Evolutionary conservation across 345 rosid genomes (phyloP), one percentile per base, ranked within the genome.

Genomic region (Hibiscus syriacus): DNA sequence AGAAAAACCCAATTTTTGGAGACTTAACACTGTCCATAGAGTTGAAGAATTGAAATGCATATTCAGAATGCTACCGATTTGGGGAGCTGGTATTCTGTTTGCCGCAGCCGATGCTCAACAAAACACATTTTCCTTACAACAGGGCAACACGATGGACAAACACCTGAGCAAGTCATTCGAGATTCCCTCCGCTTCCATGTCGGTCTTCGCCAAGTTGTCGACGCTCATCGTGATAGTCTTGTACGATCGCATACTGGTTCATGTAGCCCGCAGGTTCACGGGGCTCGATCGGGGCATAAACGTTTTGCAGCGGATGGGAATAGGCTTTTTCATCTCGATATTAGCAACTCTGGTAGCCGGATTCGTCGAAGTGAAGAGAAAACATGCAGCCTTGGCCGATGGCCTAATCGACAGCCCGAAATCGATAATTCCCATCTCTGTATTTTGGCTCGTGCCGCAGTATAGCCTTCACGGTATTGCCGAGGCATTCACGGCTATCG

Each of bases 131-230:
- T 87, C 94, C 17, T 79, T 92, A 39, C 90, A 87, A 65, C 98
- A 92, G 73, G 96, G 96, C 64, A 86, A 81, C 67, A 80, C 90
- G 70, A 92, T 89, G 98, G 69, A 92, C 86, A 80, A 93, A 3
- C 94, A 81, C 80, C 73, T 92, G 67, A 68, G 86, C 4, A 59
- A 70, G 41, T 82, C 92, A 49, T 86, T 92, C 71, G 76, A 89
- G 58, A 84, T 89, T 60, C 98, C 98, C 0, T 84, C 98, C 4
- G 98, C 84, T 52, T 92, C 98, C 53, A 92, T 92, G 92, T 77
- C 93, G 0, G 90, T 89, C 50, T 92, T 92, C 89, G 87, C 94
- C 62, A 83, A 85, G 73, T 58, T 80, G 23, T 74, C 88, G 9
- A 86, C 86, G 94, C 92, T 92, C 72, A 12, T 59, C 66, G 89